These are phyloP conservation scores for Penicillium frequentans DNA, from an alignment of 2,329 filamentous ascomycete species.

Conservation along the genomic window DNA sequence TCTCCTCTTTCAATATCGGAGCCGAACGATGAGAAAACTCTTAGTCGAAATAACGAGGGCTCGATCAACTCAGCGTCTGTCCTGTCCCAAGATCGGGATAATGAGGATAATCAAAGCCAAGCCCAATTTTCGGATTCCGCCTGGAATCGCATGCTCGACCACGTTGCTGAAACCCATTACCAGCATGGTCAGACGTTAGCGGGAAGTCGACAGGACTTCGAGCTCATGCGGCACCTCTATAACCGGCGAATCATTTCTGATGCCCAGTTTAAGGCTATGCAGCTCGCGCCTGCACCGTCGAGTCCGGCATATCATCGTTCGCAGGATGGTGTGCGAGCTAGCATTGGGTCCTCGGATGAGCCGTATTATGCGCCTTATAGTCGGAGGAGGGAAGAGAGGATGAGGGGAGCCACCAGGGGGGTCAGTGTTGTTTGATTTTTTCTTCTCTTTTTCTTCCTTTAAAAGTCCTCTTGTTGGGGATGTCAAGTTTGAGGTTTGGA, in stretches of 20 bases:
- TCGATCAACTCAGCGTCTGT: background rate
- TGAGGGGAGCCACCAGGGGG: slow-evolving; percentile 35
- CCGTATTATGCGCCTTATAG: slow-evolving; percentile 42
- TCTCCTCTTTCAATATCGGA: background rate
- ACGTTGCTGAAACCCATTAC: slow-evolving; percentile 43
- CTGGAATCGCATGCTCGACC: slow-evolving; percentile 45
- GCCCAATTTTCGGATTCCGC: slow-evolving; percentile 20
- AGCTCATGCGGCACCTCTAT: slow-evolving; percentile 48
- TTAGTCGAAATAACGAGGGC: background rate
- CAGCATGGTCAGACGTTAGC: slow-evolving; percentile 42
- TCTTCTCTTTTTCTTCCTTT: background rate
- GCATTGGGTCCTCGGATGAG: slow-evolving; percentile 41
- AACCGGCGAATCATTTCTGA: slow-evolving; percentile 42
- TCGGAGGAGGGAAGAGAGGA: slow-evolving; percentile 39
- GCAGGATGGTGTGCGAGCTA: slow-evolving; percentile 36
- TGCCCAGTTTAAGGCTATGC: slow-evolving; percentile 45
- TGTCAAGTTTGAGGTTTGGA: background rate
- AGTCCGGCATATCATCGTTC: slow-evolving; percentile 39
- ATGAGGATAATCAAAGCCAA: background rate
- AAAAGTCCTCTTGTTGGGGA: background rate
- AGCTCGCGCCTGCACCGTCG: slow-evolving; percentile 39
- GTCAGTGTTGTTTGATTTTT: slow-evolving; percentile 32
- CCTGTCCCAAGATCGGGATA: background rate
- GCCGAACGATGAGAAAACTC: background rate
- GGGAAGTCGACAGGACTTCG: slow-evolving; percentile 43